Percentiles rank a stretch among this genome's conserved stretches.
Evolutionary conservation across 2,329 filamentous ascomycete genomes (phyloP).

Genomic region (Penicillium rolfsii): DNA sequence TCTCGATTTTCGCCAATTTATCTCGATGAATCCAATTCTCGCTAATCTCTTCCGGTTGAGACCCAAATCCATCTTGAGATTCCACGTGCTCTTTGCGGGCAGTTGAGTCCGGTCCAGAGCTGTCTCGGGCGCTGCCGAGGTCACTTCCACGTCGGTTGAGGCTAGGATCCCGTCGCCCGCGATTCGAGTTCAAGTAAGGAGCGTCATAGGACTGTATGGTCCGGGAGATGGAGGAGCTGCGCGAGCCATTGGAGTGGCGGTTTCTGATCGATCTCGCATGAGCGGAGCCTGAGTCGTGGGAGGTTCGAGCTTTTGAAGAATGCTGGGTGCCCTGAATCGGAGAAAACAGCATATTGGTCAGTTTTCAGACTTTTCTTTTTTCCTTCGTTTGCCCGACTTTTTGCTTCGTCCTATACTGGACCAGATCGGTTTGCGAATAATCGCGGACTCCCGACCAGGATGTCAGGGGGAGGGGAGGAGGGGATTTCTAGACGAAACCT

Average conservation of each 20-base stretch:
- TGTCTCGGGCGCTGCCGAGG: slow-evolving; percentile 42
- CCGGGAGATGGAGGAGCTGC: slow-evolving; percentile 44
- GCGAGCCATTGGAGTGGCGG: slow-evolving; percentile 42
- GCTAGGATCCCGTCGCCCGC: slow-evolving; percentile 40
- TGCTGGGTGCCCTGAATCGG: slow-evolving; percentile 28
- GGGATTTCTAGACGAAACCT: slow-evolving; percentile 22
- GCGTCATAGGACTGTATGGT: slow-evolving; percentile 36
- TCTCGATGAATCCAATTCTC: slow-evolving; percentile 56
- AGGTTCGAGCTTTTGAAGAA: slow-evolving; percentile 40
- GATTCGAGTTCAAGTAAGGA: slow-evolving; percentile 31
- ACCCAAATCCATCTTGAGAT: slow-evolving; percentile 24
- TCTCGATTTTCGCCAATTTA: slow-evolving; percentile 55
- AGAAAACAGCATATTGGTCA: slow-evolving; percentile 20
- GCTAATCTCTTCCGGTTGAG: slow-evolving; percentile 27
- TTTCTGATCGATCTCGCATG: slow-evolving; percentile 35
- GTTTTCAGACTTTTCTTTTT: slow-evolving; percentile 8
- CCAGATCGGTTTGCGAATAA: background rate
- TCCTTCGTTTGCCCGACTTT: background rate
- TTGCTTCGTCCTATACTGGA: background rate
- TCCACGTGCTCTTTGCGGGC: slow-evolving; percentile 31
- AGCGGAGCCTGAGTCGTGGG: slow-evolving; percentile 41
- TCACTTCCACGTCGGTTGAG: slow-evolving; percentile 45
- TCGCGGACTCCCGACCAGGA: background rate
- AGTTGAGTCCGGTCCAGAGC: slow-evolving; percentile 38
- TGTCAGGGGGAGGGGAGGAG: background rate